Evolutionary conservation across 2,329 filamentous ascomycete genomes (phyloP), one percentile per base, ranked within the genome.

Genomic region (Elsinoe necatrix): DNA sequence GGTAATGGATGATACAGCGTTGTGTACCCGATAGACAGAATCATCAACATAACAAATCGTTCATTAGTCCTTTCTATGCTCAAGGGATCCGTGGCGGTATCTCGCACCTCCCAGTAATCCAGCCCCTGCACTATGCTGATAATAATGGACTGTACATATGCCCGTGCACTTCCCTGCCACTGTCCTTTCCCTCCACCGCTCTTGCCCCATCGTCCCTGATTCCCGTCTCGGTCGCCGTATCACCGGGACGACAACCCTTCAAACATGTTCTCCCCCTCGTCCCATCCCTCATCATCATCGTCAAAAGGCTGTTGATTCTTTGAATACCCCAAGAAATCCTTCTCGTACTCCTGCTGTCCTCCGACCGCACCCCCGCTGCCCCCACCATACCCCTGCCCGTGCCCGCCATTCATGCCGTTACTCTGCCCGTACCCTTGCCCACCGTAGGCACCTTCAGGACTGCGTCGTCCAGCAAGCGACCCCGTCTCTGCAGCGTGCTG

Each of bases 251-350:
- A 56, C 42, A 56, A 35, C 16, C 54, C 54, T 20, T 56, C 54
- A 37, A 56, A 56, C 54, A 56, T 56, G 37, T 56, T 56, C 54
- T 45, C 54, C 25, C 54, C 54, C 23, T 56, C 42, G 31, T 45
- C 52, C 54, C 54, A 56, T 2, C 54, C 18, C 21, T 56, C 54
- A 8, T 56, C 54, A 23, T 56, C 54, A 14, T 56, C 54, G 25
- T 56, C 54, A 20, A 45, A 55, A 6, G 25, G 54, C 54, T 48
- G 54, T 27, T 47, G 39, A n/a, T 56, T 42, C 54, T 56, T 56
- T 6, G 25, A 23, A 18, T 56, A 56, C 21, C 42, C 42, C 6
- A 56, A 14, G 27, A 47, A 56, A 21, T 56, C 54, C 23, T 21
- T 56, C 29, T 47, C 54, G 29, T 56, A 56, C 18, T 45, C 29